Evolutionary conservation across 1,284 basidiomycete genomes (phyloP), one percentile per base, ranked within the genome.

Genomic region (Agroathelia rolfsii): DNA sequence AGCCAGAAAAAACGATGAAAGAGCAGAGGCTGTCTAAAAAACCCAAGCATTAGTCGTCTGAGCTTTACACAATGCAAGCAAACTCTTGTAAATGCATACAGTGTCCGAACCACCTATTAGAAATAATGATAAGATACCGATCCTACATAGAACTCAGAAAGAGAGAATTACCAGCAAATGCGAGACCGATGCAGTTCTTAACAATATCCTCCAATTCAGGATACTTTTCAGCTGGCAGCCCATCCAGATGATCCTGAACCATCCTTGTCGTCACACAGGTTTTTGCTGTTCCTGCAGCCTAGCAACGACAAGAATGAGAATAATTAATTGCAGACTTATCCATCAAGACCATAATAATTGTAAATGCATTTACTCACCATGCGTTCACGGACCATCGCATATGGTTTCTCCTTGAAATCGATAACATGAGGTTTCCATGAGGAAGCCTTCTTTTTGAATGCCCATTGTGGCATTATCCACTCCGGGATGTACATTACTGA

Each of bases 1-100:
- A 5, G 61, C 59, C 18, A 62, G 50, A 29, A 65, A 47, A 45
- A 69, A 64, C 17, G 57, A 48, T 26, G 53, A 49, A 11, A 63
- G 39, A 2, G 57, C 46, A 13, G 62, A 56, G 27, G 59, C 52
- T 10, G 59, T 66, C 61, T 64, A 18, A 13, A 17, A 29, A 11
- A n/a, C n/a, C n/a, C n/a, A n/a, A n/a, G n/a, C n/a, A n/a, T n/a
- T n/a, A n/a, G n/a, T n/a, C n/a, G n/a, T n/a, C n/a, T n/a, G n/a
- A n/a, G n/a, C n/a, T n/a, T n/a, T n/a, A n/a, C n/a, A n/a, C n/a
- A n/a, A n/a, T n/a, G n/a, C n/a, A n/a, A n/a, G n/a, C n/a, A n/a
- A 13, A 5, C 10, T 24, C 30, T 20, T 19, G 23, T 3, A 5
- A 12, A 10, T n/a, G 24, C 50, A 2, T 24, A 53, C 48, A 29